A percentile compares a stretch with the other conserved stretches of the same genome.
phyloP scores from a whole-genome alignment of 352 stramenopile genomes.

The Globisporangium echinulatum region DNA sequence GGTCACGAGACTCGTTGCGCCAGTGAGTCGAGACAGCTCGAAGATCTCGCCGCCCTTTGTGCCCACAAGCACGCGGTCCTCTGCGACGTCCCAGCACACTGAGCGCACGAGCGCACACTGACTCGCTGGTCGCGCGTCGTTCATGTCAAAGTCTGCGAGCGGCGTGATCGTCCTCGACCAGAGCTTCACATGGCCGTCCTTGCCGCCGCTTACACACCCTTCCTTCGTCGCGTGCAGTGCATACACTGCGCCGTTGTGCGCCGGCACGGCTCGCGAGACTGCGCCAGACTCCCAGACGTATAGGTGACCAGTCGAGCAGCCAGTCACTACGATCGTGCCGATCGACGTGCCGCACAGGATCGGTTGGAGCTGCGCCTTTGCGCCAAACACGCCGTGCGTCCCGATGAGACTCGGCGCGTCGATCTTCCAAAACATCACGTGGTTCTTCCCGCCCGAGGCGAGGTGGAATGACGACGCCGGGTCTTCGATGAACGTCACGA shows the following conservation, averaged over 20 bases:
- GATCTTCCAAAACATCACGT: constrained; percentile 71
- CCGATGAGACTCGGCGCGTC: constrained; percentile 39
- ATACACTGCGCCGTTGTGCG: constrained; percentile 63
- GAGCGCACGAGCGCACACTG: constrained; percentile 41
- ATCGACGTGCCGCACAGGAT: constrained; percentile 59
- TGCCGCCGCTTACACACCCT: constrained; percentile 51
- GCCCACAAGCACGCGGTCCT: constrained; percentile 63
- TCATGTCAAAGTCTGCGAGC: constrained; percentile 58
- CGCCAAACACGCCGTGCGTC: constrained; percentile 56
- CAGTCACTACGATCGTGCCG: constrained; percentile 44
- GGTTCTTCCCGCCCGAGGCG: constrained; percentile 54
- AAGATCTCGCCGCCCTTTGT: constrained; percentile 62
- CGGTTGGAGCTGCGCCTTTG: constrained; percentile 44
- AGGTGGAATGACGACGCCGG: constrained; percentile 31
- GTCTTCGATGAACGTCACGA: constrained; percentile 58
- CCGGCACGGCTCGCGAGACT: constrained; percentile 49
- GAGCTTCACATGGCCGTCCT: constrained; percentile 66
- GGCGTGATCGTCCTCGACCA: constrained; percentile 46
- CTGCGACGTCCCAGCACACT: constrained; percentile 59
- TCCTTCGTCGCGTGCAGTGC: constrained; percentile 45
- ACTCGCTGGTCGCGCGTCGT: constrained; percentile 40
- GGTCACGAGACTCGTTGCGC: constrained; percentile 49
- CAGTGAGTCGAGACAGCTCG: constrained; percentile 61
- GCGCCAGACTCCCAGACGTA: constrained; percentile 68
- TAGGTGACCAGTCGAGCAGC: constrained; percentile 54